Conservation (phyloP, 192 early-diverging fungal species). For the Rhizophagus clarus region DNA sequence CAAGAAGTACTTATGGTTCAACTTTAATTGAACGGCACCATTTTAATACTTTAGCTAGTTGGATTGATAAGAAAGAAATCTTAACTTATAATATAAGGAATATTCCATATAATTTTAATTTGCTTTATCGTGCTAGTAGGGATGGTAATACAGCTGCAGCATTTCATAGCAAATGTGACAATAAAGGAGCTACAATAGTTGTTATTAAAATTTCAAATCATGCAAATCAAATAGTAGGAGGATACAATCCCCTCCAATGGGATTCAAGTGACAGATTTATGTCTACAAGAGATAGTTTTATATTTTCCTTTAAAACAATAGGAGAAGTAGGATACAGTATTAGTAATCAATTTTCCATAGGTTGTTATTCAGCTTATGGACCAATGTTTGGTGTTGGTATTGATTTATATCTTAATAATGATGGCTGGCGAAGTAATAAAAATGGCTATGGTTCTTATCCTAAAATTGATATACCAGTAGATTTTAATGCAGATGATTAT, state of each 20-base stretch:
- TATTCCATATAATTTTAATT: not conserved
- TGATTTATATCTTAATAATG: no score
- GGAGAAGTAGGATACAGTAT: no score
- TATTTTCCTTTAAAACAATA: no score
- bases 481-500: no score
- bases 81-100: no score
- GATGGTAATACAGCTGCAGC: not conserved
- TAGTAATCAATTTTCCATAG: no score
- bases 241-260: constrained; percentile 10
- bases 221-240: not conserved
- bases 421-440: no score
- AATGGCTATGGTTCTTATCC: no score
- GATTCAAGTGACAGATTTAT: not conserved
- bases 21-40: not conserved
- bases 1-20: not conserved
- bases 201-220: not conserved
- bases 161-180: not conserved
- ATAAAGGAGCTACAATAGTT: not conserved
- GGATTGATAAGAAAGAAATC: not conserved
- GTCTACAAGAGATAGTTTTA: no score
- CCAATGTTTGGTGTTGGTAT: no score
- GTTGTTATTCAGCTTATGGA: no score
- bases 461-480: no score
- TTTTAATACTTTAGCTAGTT: not conserved
- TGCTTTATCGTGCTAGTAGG: not conserved